A percentile compares a stretch with the other conserved stretches of the same genome.
phyloP scores from a whole-genome alignment of 192 early-diverging fungal species.

The Martensiomyces pterosporus region DNA sequence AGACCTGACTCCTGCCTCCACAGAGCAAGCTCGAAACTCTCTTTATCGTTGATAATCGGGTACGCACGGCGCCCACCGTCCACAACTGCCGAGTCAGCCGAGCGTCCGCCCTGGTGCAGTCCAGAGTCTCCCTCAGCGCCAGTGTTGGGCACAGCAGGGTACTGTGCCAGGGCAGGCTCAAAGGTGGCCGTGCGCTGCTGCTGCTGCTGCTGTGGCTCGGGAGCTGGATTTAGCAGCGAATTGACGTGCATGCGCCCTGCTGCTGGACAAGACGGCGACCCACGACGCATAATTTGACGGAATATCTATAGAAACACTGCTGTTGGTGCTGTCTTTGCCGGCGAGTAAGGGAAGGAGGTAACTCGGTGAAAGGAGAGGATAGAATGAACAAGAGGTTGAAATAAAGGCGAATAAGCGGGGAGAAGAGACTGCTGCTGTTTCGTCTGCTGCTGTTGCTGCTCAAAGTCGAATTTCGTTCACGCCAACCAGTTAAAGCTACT shows the following conservation, averaged over 20 bases:
- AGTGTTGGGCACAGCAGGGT: too few species aligned
- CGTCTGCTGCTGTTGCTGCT: too few species aligned
- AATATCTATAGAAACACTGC: too few species aligned
- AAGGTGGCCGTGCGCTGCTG: background rate
- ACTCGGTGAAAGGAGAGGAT: background rate
- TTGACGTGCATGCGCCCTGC: constrained; percentile 8
- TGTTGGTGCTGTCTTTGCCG: too few species aligned
- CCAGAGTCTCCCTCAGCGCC: too few species aligned
- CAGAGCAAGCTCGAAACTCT: constrained; percentile 16
- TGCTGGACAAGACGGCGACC: too few species aligned
- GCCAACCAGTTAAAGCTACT: too few species aligned
- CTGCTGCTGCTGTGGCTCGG: background rate
- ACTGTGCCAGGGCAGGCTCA: background rate
- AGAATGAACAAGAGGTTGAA: background rate
- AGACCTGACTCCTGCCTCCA: constrained; percentile 28
- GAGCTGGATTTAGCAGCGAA: constrained; percentile 11
- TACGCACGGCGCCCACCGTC: background rate
- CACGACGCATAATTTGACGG: too few species aligned
- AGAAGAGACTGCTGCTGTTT: background rate
- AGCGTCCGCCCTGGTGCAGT: too few species aligned
- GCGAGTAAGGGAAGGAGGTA: background rate
- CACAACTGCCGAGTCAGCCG: too few species aligned
- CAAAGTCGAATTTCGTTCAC: too few species aligned
- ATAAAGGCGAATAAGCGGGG: background rate
- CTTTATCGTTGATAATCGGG: constrained; percentile 5